Evolutionary conservation across 257 asterid species (phyloP), one percentile per base, ranked within the genome.

Genomic region (Nicotiana sylvestris): DNA sequence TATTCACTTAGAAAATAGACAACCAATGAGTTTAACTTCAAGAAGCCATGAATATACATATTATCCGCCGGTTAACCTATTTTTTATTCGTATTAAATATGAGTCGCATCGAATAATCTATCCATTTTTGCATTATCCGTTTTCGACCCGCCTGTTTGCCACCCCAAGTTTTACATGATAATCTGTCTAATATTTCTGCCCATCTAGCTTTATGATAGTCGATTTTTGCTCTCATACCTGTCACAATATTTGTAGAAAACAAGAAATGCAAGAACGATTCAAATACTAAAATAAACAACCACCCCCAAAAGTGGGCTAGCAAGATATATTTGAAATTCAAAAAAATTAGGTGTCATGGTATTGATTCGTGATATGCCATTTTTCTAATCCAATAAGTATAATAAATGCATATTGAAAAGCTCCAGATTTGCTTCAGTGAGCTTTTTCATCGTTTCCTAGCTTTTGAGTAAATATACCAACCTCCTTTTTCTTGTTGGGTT

Each of bases 321-420:
- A 25, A 49, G 27, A 74, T 25, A 53, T 53, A 37, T 74, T 74
- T 49, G 80, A 74, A 74, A 74, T 46, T 74, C 43, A 46, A 49
- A 21, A 61, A 61, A 61, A 12, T 84, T 70, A 86, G 83, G 85
- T 87, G 88, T 85, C 89, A 88, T 86, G 85, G 89, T 83, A 87
- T 64, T 72, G 61, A 72, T 74, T 81, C 84, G 72, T 86, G 80
- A 74, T 25, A 84, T 86, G 89, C 88, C 90, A 76, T 90, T 90
- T 85, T 82, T 88, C 92, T 91, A 88, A 88, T 92, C 92, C 90
- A 46, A 25, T 1, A 25, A 72, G 37, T 72, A 46, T 46, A 89
- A 92, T 92, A 91, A 94, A 94, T 94, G 95, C 93, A 90, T 67
- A 88, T 87, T 86, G 85, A 89, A 89, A 78, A 87, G 92, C 91